These are phyloP conservation scores for Silene vulgaris DNA, from an alignment of 179 eudicot genomes.

Conservation along the genomic window DNA sequence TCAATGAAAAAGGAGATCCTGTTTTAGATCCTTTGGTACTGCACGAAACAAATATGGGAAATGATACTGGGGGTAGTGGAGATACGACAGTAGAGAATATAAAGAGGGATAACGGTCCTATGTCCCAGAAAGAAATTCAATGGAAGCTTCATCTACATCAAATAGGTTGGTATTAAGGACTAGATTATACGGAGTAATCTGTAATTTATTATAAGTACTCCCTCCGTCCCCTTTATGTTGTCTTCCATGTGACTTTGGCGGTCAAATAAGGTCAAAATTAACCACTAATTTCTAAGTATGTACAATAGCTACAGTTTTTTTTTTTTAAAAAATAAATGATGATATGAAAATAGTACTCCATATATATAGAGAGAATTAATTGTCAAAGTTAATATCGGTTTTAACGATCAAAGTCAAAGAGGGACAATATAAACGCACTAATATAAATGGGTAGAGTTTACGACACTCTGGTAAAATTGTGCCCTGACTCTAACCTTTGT, in stretches of 20 bases:
- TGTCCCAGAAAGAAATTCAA: slow-evolving; percentile 60
- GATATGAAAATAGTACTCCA: neutral
- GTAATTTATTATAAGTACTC: neutral
- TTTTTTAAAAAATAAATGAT: neutral
- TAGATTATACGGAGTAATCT: neutral
- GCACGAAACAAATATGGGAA: slow-evolving; percentile 45
- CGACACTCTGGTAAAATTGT: neutral
- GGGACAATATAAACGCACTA: neutral
- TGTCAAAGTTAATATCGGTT: neutral
- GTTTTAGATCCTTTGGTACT: slow-evolving; percentile 84
- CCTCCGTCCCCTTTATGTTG: neutral
- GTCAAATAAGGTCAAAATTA: neutral
- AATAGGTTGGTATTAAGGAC: slow-evolving; percentile 57
- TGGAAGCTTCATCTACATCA: slow-evolving; percentile 98
- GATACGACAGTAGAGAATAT: slow-evolving; percentile 25
- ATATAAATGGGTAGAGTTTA: neutral
- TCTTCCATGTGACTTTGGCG: neutral
- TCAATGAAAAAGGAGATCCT: slow-evolving; percentile 70
- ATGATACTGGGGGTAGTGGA: slow-evolving; percentile 30
- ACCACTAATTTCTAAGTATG: no score
- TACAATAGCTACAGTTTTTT: neutral
- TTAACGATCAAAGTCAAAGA: neutral
- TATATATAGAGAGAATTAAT: neutral
- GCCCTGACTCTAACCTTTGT: slow-evolving; percentile 5
- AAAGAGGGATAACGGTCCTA: slow-evolving; percentile 30